Base-by-base conservation (phyloP, 2,329 filamentous ascomycete species). In the Apiospora koreana region DNA sequence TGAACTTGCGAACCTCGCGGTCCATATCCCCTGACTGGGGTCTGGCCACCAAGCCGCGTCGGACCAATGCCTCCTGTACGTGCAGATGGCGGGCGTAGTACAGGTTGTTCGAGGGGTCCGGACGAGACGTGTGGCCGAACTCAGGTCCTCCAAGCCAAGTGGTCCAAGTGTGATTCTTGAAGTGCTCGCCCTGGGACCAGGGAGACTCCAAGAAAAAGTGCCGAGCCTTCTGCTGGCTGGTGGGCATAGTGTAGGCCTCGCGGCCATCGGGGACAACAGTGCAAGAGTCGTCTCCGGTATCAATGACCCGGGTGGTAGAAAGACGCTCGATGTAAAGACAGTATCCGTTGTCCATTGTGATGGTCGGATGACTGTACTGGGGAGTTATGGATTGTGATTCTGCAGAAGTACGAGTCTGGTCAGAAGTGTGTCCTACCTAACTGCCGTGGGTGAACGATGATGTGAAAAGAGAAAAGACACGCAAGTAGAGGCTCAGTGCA, bases 1-100 rank as follows among this genome's bases (percentile, higher is more conserved):
- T 75, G 58, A 70, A 74, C 70, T 76, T 76, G 2, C 71, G 66
- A 6, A 70, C 71, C n/a, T 76, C 75, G 50, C 67, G 75, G 0
- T 68, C n/a, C 5, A 69, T 65, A 23, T 73, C 73, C 1, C 70
- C 35, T 7, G 9, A 0, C 54, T 62, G 18, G 21, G 54, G 54
- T 7, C 31, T 6, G 54, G 31, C 54, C 5, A 38, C 12, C 54
- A 62, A 62, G 54, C 54, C 50, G 25, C 28, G 28, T 25, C 18
- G 5, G 28, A 35, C 21, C 28, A 58, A 16, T 3, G 16, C n/a
- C 8, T 38, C 54, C 18, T 62, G 31, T 4, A 62, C 54, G 5
- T 18, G 54, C 21, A n/a, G 3, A 28, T 23, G 28, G 38, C 54
- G 1, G 31, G 28, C 35, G 31, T 62, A 62, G 9, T 38, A 38